Evolutionary conservation across 768 basidiomycete genomes (phyloP).

Genomic region (Rhizopogon vesiculosus): DNA sequence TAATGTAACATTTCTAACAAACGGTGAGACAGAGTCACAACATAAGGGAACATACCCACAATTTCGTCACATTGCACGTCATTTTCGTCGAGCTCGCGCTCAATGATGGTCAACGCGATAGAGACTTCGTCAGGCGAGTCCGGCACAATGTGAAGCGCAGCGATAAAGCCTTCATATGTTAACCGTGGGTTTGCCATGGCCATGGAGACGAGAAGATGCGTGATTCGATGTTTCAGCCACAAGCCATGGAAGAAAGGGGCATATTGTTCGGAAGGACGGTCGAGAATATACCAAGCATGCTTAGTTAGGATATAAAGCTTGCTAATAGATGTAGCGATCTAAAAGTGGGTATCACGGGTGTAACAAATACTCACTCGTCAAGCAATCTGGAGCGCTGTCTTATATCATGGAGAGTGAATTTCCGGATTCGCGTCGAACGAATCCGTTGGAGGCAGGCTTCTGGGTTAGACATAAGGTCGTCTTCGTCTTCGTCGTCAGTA

Average conservation of each 20-base stretch:
- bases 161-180: constrained; percentile 36
- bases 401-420: constrained; percentile 43
- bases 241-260: constrained; percentile 39
- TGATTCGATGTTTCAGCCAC: constrained; percentile 45
- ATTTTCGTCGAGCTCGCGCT: constrained; percentile 34
- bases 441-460: constrained; percentile 25
- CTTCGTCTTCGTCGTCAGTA: constrained; percentile 13
- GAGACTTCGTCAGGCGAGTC: constrained; percentile 27
- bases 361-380: constrained; percentile 38
- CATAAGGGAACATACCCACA: constrained; percentile 31
- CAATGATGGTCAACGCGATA: constrained; percentile 33
- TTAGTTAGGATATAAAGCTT: constrained; percentile 61
- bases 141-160: constrained; percentile 26
- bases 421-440: constrained; percentile 38
- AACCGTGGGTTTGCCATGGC: constrained; percentile 30
- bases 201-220: constrained; percentile 41
- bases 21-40: not conserved
- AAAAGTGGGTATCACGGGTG: not conserved
- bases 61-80: constrained; percentile 43
- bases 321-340: constrained; percentile 27
- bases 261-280: constrained; percentile 43
- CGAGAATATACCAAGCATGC: constrained; percentile 69
- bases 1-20: constrained; percentile 40
- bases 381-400: constrained; percentile 20
- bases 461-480: not conserved